These are phyloP conservation scores for Jacaranda copaia DNA, from an alignment of 257 asterid species.

Conservation along the genomic window DNA sequence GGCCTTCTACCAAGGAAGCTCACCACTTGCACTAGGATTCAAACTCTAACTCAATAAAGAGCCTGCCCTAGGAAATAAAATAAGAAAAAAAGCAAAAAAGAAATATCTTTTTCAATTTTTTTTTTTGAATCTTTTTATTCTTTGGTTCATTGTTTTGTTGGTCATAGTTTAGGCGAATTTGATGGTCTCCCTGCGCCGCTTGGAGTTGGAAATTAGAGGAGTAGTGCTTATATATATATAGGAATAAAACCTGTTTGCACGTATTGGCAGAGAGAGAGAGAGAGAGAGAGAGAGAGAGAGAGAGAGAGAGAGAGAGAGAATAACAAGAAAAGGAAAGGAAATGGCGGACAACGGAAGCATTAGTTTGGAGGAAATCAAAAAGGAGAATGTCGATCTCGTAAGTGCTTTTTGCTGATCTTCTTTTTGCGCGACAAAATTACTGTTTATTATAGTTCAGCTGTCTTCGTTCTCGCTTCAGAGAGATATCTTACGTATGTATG, in stretches of 20 bases:
- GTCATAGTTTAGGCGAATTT: slow-evolving; percentile 18
- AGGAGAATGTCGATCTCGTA: slow-evolving; percentile 84
- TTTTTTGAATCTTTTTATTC: not conserved
- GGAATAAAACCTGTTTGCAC: too few relatives aligned
- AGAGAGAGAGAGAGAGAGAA: not conserved
- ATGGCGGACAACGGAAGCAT: slow-evolving; percentile 46
- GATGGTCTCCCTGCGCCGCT: slow-evolving; percentile 13
- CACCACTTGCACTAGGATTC: slow-evolving; percentile 8
- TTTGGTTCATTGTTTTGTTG: not conserved
- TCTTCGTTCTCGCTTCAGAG: not conserved
- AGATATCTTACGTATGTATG: not conserved
- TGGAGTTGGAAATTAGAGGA: slow-evolving; percentile 10
- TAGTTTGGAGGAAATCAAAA: slow-evolving; percentile 73
- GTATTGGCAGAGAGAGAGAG: too few relatives aligned
- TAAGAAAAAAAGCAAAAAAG: not conserved
- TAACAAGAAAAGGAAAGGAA: not conserved
- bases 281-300: slow-evolving; percentile 4
- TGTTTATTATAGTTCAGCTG: not conserved
- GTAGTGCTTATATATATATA: slow-evolving; percentile 30
- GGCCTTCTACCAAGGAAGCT: slow-evolving; percentile 7
- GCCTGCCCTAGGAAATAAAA: slow-evolving; percentile 11
- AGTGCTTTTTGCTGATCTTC: not conserved
- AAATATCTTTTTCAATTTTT: not conserved
- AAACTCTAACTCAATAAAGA: slow-evolving; percentile 16
- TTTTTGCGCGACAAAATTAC: too few relatives aligned